Evolutionary conservation across 345 rosid genomes (phyloP), one percentile per base, ranked within the genome.

Genomic region (Syzygium jambos): DNA sequence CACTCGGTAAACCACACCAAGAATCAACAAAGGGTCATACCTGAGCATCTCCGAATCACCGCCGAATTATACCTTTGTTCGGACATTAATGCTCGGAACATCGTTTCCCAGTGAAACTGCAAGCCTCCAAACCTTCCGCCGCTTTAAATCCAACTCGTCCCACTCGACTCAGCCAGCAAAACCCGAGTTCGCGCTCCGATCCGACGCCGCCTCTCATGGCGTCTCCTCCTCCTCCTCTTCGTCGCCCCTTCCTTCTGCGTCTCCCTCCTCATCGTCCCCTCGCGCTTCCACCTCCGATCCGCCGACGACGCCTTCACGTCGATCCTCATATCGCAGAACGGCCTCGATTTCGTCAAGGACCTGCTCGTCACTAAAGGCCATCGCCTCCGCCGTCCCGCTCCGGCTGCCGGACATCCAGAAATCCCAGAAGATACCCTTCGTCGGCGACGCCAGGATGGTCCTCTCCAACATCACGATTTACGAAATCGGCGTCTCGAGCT

Each of bases 321-420:
- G 78, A 86, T 97, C 85, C 88, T 93, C 51, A 88, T 98, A 65
- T 93, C 97, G 83, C 95, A 97, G 90, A 91, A 89, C 85, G 99
- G 99, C 29, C 95, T 98, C 86, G 96, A 95, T 89, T 98, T 98
- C 93, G 82, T 95, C 87, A 97, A 95, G 91, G 89, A 96, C 84
- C 90, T 95, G 46, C 96, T 98, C 84, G 89, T 98, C 61, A 91
- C 91, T 89, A 92, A n/a, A 94, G 92, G 98, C 98, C 3, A 90
- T 94, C 11, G 89, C 96, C 59, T 93, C 98, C 51, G 91, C 93
- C 19, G 90, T 93, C 87, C 99, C 99, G 86, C 95, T 98, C 51
- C 91, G 89, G 78, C 87, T 97, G 9, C 95, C 98, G 51, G 89
- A 87, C 68, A 95, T 98, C 85, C 92, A 95, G 87, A 93, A 93